Evolutionary conservation across 2,329 filamentous ascomycete species (phyloP).

Genomic region (Hymenoscyphus repandus): DNA sequence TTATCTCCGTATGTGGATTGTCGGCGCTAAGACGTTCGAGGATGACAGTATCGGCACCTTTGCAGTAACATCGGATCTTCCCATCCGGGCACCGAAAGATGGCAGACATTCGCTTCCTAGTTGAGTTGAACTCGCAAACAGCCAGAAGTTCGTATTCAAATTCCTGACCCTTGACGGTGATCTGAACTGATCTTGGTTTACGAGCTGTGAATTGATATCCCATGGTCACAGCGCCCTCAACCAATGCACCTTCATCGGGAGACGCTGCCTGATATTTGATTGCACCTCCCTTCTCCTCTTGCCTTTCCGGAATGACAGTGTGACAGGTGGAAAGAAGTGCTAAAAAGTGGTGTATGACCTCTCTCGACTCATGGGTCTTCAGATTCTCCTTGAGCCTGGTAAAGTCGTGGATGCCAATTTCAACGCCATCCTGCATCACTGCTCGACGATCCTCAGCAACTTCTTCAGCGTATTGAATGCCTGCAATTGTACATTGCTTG

Average conservation of each 20-base stretch:
- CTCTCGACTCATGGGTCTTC: slow-evolving; percentile 48
- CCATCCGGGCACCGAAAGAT: slow-evolving; percentile 96
- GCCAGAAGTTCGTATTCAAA: slow-evolving; percentile 86
- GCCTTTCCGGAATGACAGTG: slow-evolving; percentile 90
- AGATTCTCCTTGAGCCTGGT: slow-evolving; percentile 56
- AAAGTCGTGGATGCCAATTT: slow-evolving; percentile 67
- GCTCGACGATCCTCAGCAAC: slow-evolving; percentile 86
- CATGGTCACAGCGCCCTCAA: slow-evolving; percentile 79
- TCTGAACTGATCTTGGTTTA: slow-evolving; percentile 83
- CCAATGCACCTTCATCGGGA: slow-evolving; percentile 93
- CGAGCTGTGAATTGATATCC: slow-evolving; percentile 89
- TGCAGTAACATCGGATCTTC: slow-evolving; percentile 89
- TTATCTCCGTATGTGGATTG: slow-evolving; percentile 84
- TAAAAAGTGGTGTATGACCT: slow-evolving; percentile 78
- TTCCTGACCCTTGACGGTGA: slow-evolving; percentile 67
- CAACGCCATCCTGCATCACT: slow-evolving; percentile 69
- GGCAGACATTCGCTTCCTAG: slow-evolving; percentile 94
- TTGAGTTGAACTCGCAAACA: slow-evolving; percentile 99
- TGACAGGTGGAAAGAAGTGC: slow-evolving; percentile 85
- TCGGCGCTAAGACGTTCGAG: slow-evolving; percentile 80
- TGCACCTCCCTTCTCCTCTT: slow-evolving; percentile 67
- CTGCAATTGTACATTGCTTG: slow-evolving; percentile 87
- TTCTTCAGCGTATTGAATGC: slow-evolving; percentile 89
- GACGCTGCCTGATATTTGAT: slow-evolving; percentile 99
- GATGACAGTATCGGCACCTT: slow-evolving; percentile 97